Conservation (phyloP, 768 basidiomycete species). For the Collybia sp. region DNA sequence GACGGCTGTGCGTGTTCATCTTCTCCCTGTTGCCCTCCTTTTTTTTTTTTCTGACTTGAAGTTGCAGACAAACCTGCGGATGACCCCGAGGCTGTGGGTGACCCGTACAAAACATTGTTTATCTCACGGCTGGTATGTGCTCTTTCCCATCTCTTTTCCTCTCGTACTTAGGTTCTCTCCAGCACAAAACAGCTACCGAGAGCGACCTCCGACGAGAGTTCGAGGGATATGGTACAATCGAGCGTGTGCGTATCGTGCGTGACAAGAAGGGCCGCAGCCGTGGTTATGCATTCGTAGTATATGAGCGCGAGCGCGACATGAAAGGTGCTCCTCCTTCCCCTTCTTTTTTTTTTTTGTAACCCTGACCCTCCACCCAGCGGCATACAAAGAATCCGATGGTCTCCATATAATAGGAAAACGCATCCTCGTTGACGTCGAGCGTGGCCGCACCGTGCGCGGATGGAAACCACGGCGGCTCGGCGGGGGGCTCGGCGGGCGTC, state of each 20-base stretch:
- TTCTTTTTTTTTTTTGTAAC: slow-evolving; percentile 19
- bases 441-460: slow-evolving; percentile 94
- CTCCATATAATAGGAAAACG: slow-evolving; percentile 94
- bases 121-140: slow-evolving; percentile 78
- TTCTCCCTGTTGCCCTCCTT: neutral
- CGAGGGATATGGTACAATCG: slow-evolving; percentile 91
- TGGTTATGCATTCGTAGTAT: slow-evolving; percentile 97
- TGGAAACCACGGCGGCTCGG: slow-evolving; percentile 98
- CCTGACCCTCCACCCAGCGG: slow-evolving; percentile 33
- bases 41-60: slow-evolving; percentile 5
- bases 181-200: slow-evolving; percentile 93
- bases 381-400: slow-evolving; percentile 98
- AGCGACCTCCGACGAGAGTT: slow-evolving; percentile 93
- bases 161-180: slow-evolving; percentile 4
- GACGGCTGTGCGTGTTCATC: slow-evolving; percentile 66
- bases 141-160: slow-evolving; percentile 9
- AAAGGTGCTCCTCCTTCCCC: slow-evolving; percentile 45
- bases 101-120: slow-evolving; percentile 98
- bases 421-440: slow-evolving; percentile 96
- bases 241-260: slow-evolving; percentile 88
- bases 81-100: slow-evolving; percentile 86
- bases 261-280: slow-evolving; percentile 85
- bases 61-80: slow-evolving; percentile 85
- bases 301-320: slow-evolving; percentile 98
- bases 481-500: slow-evolving; percentile 98